Evolutionary conservation across 345 rosid species (phyloP).

Genomic region (Eucalyptus regnans): DNA sequence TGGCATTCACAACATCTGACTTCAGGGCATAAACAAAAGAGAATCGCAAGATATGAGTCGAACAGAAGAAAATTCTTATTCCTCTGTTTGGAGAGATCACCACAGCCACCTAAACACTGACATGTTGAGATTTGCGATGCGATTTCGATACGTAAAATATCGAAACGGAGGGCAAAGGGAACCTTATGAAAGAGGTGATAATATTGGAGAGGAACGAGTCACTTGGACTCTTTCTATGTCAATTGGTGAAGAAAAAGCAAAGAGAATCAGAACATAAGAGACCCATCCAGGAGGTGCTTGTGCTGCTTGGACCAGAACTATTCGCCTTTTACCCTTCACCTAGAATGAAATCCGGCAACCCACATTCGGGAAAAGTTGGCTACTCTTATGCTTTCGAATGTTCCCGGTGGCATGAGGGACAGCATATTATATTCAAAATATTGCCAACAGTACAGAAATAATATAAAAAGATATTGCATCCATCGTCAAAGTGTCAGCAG

Average conservation of each 20-base stretch:
- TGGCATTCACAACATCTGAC: background rate
- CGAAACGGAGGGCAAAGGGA: background rate
- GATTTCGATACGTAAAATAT: background rate
- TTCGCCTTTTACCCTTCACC: background rate
- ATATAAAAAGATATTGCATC: background rate
- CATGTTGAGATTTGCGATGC: background rate
- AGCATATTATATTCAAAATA: constrained; percentile 1
- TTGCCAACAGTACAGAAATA: background rate
- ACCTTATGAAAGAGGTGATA: background rate
- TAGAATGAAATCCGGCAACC: background rate
- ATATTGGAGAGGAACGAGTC: background rate
- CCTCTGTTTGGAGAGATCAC: background rate
- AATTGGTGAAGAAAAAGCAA: constrained; percentile 1
- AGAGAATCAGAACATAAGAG: background rate
- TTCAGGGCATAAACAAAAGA: background rate
- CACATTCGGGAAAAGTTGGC: constrained; percentile 6
- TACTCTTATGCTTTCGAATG: constrained; percentile 39
- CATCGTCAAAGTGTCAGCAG: constrained; percentile 2
- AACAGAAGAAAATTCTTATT: background rate
- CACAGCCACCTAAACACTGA: background rate
- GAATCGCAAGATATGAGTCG: background rate
- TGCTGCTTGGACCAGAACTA: constrained; percentile 8
- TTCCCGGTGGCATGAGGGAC: constrained; percentile 37
- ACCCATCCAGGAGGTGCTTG: background rate
- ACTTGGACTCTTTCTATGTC: background rate